A percentile compares a stretch with the other conserved stretches of the same genome.
Evolutionary conservation across 2,329 filamentous ascomycete genomes (phyloP).

Genomic region (Fusarium robinianum): DNA sequence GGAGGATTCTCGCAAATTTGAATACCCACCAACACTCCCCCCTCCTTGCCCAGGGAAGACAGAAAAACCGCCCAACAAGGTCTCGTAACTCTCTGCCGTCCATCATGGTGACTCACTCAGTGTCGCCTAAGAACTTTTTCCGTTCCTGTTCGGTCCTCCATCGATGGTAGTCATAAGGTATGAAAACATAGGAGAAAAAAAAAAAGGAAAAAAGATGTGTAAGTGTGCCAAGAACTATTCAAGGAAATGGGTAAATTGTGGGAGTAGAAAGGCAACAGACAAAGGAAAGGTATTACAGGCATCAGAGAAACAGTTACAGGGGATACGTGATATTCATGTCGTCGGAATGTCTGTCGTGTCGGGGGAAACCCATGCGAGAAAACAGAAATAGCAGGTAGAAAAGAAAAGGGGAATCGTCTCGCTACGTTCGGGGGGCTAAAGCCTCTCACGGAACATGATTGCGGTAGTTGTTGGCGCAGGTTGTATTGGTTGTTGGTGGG

Average conservation of each 20-base stretch:
- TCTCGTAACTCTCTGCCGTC: conserved; percentile 1
- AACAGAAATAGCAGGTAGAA: neutral
- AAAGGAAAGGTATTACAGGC: conserved; percentile 26
- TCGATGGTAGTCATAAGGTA: conserved; percentile 15
- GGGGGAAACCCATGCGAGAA: conserved; percentile 13
- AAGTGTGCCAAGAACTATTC: no score
- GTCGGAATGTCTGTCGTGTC: conserved; percentile 28
- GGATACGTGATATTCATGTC: conserved; percentile 35
- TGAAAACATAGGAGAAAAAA: conserved; percentile 5
- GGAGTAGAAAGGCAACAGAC: no score
- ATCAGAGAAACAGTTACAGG: conserved; percentile 21
- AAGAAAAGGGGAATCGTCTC: conserved; percentile 17
- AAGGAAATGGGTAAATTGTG: no score
- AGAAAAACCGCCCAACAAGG: conserved; percentile 4
- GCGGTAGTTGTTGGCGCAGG: conserved; percentile 2
- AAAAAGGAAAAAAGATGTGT: neutral
- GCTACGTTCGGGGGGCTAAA: conserved; percentile 12
- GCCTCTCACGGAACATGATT: conserved; percentile 7
- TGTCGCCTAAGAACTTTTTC: conserved; percentile 1
- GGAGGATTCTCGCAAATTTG: no score
- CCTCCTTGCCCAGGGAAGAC: no score
- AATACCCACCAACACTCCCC: neutral
- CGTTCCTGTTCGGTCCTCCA: neutral
- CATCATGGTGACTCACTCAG: neutral
- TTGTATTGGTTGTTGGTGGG: conserved; percentile 8